These are phyloP conservation scores for Lenwebbia sp. DNA, from an alignment of 345 rosid genomes.

Conservation along the genomic window DNA sequence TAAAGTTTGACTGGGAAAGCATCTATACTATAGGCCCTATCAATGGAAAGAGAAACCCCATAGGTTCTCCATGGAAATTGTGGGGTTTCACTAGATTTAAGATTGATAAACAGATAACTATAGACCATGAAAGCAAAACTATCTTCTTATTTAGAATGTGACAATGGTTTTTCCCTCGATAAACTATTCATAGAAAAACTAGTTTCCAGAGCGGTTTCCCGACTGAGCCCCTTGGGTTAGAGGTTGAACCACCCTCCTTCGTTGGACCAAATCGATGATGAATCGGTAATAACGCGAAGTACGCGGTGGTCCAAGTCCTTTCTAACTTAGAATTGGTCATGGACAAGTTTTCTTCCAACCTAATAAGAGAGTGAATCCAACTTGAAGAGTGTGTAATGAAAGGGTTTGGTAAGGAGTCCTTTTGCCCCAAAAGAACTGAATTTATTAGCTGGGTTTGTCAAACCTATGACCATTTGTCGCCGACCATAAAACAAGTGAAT, in stretches of 20 bases:
- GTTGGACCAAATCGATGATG: not conserved
- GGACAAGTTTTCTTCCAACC: not conserved
- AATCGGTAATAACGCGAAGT: not conserved
- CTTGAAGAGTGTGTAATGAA: not conserved
- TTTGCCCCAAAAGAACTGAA: not conserved
- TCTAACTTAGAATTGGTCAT: not conserved
- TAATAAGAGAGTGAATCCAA: not conserved
- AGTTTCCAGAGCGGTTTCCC: not conserved
- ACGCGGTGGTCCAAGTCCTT: not conserved
- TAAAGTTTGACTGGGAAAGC: not conserved
- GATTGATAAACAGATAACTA: not conserved
- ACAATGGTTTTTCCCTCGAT: not conserved
- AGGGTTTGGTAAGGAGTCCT: not conserved
- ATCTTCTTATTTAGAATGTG: not conserved
- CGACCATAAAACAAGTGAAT: not conserved
- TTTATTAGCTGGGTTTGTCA: not conserved
- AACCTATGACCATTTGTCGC: not conserved
- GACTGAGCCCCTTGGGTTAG: not conserved
- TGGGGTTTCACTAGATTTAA: not conserved
- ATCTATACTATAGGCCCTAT: not conserved
- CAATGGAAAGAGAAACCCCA: not conserved
- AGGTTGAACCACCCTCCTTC: not conserved
- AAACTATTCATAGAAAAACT: not conserved
- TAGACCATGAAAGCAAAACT: not conserved
- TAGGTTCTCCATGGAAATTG: not conserved